Evolutionary conservation across 768 basidiomycete genomes (phyloP), one percentile per base, ranked within the genome.

Genomic region (Lactifluus piperatus): DNA sequence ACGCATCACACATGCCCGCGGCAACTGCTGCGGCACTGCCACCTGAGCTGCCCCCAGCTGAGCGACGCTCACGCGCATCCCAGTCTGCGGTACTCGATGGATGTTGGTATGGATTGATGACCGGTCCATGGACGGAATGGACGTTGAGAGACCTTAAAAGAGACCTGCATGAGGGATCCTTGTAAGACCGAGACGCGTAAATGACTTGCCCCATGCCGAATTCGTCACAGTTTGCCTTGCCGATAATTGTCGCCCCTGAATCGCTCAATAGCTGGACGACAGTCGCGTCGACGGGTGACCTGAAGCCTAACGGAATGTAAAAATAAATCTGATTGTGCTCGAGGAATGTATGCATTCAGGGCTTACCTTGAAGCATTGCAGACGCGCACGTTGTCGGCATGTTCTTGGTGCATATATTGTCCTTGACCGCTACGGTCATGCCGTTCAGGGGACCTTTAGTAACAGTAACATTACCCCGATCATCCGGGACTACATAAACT

Each of bases 151-250:
- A 97, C 18, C 88, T 91, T 61, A 41, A 64, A 8, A 16, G 16
- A 16, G 5, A 22, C 39, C 26, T 24, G 32, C 4, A n/a, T 50
- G 49, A 41, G 5, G 39, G 22, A 20, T 37, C n/a, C 26, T 3
- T 6, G 30, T n/a, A 14, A 8, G 14, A 26, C 20, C 4, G 18
- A 22, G 14, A 26, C 5, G 5, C 22, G 9, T 0, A n/a, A 39
- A 6, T 39, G 11, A 47, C 83, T 20, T 58, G 94, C 87, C 95
- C 95, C 95, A 98, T 98, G 1, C 95, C 95, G 71, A 98, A 98
- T 72, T 98, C 94, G 69, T 99, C 95, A 70, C 92, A 91, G 68
- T 95, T 94, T 0, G 94, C 86, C 73, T 97, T 97, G 1, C 93
- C 95, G 2, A 88, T 67, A 11, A 97, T 78, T 18, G 81, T 71